Percentiles rank a stretch among this genome's conserved stretches.
phyloP scores from a whole-genome alignment of 139 green algal genomes.

The Chlamydomonas sp. region DNA sequence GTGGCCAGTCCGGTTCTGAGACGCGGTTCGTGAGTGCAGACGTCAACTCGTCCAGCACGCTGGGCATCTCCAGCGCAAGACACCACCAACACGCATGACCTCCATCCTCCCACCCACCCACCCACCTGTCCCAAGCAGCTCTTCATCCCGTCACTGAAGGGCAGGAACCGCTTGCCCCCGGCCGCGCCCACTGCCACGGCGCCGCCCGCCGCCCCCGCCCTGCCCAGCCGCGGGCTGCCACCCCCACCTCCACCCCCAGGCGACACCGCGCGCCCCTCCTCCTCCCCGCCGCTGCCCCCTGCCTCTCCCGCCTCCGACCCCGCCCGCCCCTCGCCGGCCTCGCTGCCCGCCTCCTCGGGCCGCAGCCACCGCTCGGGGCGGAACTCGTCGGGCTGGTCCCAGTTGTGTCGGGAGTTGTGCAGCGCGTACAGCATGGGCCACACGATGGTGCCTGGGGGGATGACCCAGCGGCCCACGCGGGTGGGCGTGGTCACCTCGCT shows the following conservation, averaged over 20 bases:
- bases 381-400: constrained; percentile 49
- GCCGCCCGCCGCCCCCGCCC: not conserved
- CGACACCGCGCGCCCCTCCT: not conserved
- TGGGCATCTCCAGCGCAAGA: not conserved
- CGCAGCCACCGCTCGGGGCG: constrained; percentile 21
- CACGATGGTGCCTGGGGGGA: constrained; percentile 61
- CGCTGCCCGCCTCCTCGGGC: not conserved
- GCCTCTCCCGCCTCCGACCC: not conserved
- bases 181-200: not conserved
- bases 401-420: constrained; percentile 63
- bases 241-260: not conserved
- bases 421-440: constrained; percentile 73
- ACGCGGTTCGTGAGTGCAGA: too few species aligned
- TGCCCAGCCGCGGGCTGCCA: not conserved
- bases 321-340: not conserved
- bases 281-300: not conserved
- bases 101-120: not conserved
- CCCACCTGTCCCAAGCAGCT: constrained; percentile 65
- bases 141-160: constrained; percentile 69
- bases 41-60: not conserved
- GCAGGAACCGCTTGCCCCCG: constrained; percentile 50
- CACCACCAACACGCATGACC: not conserved
- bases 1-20: too few species aligned
- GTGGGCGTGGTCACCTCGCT: constrained; percentile 55
- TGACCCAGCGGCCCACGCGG: constrained; percentile 45